phyloP scores from a whole-genome alignment of 139 green algal genomes.

The Spirogloea muscicola region DNA sequence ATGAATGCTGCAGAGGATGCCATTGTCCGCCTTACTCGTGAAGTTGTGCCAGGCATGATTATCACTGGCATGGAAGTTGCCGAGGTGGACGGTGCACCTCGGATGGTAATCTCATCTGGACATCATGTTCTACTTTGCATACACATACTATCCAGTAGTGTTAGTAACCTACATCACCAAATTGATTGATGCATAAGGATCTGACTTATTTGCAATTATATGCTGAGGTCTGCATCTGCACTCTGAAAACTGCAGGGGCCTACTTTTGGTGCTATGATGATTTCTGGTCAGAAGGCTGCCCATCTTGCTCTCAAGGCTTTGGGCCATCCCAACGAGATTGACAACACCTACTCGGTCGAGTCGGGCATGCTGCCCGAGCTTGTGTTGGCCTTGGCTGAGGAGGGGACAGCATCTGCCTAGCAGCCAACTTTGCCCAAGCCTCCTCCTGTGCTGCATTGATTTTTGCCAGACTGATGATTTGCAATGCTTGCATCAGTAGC shows the following conservation, averaged over 20 bases:
- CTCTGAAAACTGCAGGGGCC: constrained; percentile 62
- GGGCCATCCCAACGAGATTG: constrained; percentile 47
- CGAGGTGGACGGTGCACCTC: constrained; percentile 48
- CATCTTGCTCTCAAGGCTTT: constrained; percentile 82
- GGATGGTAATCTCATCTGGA: constrained; percentile 32
- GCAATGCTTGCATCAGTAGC: background rate
- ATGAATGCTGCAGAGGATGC: constrained; percentile 92
- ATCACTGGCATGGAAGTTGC: constrained; percentile 92
- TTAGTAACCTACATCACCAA: background rate
- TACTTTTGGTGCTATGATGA: constrained; percentile 95
- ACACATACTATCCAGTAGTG: background rate
- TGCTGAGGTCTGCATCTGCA: background rate
- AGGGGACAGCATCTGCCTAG: constrained; percentile 31
- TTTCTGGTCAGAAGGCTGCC: constrained; percentile 84
- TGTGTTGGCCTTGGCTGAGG: constrained; percentile 33
- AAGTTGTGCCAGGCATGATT: constrained; percentile 93
- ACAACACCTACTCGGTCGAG: constrained; percentile 1
- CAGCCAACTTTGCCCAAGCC: background rate
- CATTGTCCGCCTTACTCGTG: constrained; percentile 77
- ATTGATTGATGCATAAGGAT: background rate
- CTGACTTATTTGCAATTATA: background rate
- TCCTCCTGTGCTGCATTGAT: background rate
- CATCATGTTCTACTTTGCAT: background rate
- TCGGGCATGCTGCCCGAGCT: constrained; percentile 19
- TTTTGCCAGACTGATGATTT: background rate